Evolutionary conservation across 1,139 yeast species (phyloP).

Genomic region (Saccharomyces hybrid): DNA sequence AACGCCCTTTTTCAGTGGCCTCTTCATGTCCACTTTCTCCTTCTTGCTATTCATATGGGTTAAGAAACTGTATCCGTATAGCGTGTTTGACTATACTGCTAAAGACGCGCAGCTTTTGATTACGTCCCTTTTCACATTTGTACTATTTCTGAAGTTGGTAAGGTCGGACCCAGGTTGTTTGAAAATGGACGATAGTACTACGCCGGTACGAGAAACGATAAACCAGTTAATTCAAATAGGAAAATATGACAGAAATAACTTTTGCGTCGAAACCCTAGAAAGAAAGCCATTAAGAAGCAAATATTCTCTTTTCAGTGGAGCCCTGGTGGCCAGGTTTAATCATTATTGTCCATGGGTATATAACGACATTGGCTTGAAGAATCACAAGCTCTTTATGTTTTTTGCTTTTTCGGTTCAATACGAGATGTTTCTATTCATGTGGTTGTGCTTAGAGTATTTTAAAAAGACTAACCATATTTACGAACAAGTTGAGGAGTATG

Average conservation of each 20-base stretch:
- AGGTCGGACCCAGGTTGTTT: slow-evolving; percentile 75
- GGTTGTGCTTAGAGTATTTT: slow-evolving; percentile 41
- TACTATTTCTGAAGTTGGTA: slow-evolving; percentile 54
- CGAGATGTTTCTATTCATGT: slow-evolving; percentile 42
- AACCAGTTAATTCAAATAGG: slow-evolving; percentile 51
- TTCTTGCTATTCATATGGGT: slow-evolving; percentile 1
- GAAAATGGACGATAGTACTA: slow-evolving; percentile 42
- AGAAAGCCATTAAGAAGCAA: slow-evolving; percentile 78
- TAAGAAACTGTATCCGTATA: neutral
- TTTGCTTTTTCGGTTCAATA: slow-evolving; percentile 52
- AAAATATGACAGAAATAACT: slow-evolving; percentile 63
- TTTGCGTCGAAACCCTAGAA: slow-evolving; percentile 65
- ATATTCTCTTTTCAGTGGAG: slow-evolving; percentile 50
- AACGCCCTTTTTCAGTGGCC: neutral
- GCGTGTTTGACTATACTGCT: slow-evolving; percentile 2
- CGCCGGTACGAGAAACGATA: slow-evolving; percentile 46
- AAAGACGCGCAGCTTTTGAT: neutral
- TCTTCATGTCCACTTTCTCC: neutral
- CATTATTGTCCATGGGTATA: slow-evolving; percentile 94
- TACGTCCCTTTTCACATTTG: slow-evolving; percentile 3
- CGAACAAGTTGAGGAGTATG: slow-evolving; percentile 18
- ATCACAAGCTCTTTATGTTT: slow-evolving; percentile 69
- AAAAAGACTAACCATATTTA: slow-evolving; percentile 30
- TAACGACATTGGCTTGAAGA: slow-evolving; percentile 79
- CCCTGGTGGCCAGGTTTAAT: slow-evolving; percentile 73